Percentiles rank a stretch among this genome's conserved stretches.
phyloP scores from a whole-genome alignment of 164 flowering plant genomes.

The Tinospora cordifolia region DNA sequence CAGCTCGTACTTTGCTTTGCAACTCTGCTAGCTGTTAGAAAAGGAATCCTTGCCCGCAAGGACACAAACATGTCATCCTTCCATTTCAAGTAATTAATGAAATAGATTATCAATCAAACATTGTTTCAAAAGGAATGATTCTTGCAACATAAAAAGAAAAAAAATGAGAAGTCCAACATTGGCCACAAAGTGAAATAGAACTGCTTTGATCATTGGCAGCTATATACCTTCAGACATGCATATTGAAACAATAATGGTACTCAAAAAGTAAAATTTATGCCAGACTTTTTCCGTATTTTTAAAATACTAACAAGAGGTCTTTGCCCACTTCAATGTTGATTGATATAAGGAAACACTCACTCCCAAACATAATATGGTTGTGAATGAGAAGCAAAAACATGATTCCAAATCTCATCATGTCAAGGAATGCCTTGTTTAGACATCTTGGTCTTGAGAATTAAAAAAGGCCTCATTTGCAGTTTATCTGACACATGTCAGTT shows the following conservation, averaged over 20 bases:
- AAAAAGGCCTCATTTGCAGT: neutral
- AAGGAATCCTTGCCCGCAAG: constrained; percentile 28
- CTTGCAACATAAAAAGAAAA: neutral
- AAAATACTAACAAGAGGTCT: no score
- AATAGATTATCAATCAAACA: neutral
- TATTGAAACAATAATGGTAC: no score
- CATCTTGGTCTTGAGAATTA: neutral
- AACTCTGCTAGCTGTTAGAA: constrained; percentile 68
- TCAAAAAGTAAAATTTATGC: no score
- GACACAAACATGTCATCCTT: constrained; percentile 27
- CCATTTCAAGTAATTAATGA: constrained; percentile 1
- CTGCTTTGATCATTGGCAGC: neutral
- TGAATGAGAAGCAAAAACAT: neutral
- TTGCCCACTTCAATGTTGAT: no score
- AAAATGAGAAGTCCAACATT: neutral
- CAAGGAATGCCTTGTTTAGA: neutral
- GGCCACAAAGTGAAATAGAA: neutral
- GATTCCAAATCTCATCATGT: neutral
- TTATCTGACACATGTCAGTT: neutral
- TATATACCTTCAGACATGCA: neutral
- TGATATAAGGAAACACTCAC: neutral
- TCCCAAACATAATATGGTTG: neutral
- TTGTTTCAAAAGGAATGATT: neutral
- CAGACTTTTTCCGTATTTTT: no score
- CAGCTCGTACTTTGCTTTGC: constrained; percentile 77